phyloP scores from a whole-genome alignment of 2,329 filamentous ascomycete species.

The Monilinia laxa region DNA sequence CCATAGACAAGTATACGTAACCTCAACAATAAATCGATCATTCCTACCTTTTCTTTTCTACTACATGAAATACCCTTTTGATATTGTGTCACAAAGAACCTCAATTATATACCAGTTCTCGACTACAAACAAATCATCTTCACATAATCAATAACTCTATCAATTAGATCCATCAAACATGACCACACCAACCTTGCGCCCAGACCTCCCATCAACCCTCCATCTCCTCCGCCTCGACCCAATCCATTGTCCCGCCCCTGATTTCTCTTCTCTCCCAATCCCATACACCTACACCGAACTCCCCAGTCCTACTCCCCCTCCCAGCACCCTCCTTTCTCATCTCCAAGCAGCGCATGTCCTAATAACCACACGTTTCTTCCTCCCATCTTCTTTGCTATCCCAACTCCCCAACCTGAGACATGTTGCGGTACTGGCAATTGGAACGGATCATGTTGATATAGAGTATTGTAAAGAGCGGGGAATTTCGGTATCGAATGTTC shows the following conservation, averaged over 20 bases:
- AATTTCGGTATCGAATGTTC: slow-evolving; percentile 43
- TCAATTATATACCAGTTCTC: background rate
- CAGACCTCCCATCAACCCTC: slow-evolving; percentile 2
- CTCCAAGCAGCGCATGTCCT: slow-evolving; percentile 40
- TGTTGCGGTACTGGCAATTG: slow-evolving; percentile 43
- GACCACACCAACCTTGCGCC: background rate
- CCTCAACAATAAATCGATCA: no score
- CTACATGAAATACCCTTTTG: no score
- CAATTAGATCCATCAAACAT: background rate
- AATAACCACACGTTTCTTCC: slow-evolving; percentile 39
- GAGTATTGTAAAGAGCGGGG: slow-evolving; percentile 40
- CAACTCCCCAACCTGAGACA: slow-evolving; percentile 40
- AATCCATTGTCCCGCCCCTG: background rate
- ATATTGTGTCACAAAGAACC: no score
- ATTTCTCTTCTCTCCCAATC: slow-evolving; percentile 25
- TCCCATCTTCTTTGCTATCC: slow-evolving; percentile 38
- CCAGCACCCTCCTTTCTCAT: slow-evolving; percentile 33
- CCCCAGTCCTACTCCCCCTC: slow-evolving; percentile 30
- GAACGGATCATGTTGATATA: slow-evolving; percentile 44
- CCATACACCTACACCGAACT: slow-evolving; percentile 31
- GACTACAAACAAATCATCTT: background rate
- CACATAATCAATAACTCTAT: background rate
- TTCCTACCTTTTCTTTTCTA: background rate
- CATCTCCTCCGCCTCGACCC: slow-evolving; percentile 5
- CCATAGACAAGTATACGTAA: background rate